phyloP scores from a whole-genome alignment of 2,329 filamentous ascomycete genomes.

The Xylaria hypoxylon region DNA sequence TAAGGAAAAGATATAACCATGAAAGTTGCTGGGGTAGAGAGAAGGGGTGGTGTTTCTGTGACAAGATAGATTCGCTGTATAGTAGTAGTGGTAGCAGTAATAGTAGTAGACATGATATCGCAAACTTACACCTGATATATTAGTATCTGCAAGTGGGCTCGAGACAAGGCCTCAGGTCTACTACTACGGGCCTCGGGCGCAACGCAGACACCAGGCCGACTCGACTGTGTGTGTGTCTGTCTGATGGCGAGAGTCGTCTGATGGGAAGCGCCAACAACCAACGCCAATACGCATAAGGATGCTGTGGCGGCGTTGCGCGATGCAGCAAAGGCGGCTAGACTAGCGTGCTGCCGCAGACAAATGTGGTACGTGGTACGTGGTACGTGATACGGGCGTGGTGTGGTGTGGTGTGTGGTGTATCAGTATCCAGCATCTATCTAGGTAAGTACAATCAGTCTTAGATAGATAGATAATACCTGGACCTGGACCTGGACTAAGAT shows the following conservation, averaged over 20 bases:
- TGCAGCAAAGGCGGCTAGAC: constrained; percentile 7
- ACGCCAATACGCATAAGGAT: constrained; percentile 1
- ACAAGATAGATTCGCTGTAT: constrained; percentile 3
- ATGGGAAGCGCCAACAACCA: background rate
- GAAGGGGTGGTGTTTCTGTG: background rate
- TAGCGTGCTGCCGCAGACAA: constrained; percentile 9
- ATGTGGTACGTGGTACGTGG: constrained; percentile 14
- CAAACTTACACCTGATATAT: constrained; percentile 35
- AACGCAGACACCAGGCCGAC: constrained; percentile 7
- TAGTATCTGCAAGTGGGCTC: constrained; percentile 30
- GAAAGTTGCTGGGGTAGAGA: background rate
- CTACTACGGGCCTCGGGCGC: constrained; percentile 29
- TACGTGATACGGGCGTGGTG: constrained; percentile 18
- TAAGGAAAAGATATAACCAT: background rate
- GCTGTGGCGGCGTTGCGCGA: constrained; percentile 18
- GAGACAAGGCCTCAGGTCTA: constrained; percentile 24
- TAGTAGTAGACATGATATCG: constrained; percentile 14
- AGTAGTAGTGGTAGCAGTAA: too few relatives aligned
- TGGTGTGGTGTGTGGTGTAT: constrained; percentile 23
- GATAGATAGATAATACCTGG: too few relatives aligned
- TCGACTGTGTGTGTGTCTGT: background rate
- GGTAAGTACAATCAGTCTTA: too few relatives aligned
- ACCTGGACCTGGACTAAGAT: too few relatives aligned
- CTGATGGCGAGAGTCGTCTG: background rate
- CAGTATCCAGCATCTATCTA: too few relatives aligned